Conservation (phyloP, 768 basidiomycete species). For the Psilocybe sp. region DNA sequence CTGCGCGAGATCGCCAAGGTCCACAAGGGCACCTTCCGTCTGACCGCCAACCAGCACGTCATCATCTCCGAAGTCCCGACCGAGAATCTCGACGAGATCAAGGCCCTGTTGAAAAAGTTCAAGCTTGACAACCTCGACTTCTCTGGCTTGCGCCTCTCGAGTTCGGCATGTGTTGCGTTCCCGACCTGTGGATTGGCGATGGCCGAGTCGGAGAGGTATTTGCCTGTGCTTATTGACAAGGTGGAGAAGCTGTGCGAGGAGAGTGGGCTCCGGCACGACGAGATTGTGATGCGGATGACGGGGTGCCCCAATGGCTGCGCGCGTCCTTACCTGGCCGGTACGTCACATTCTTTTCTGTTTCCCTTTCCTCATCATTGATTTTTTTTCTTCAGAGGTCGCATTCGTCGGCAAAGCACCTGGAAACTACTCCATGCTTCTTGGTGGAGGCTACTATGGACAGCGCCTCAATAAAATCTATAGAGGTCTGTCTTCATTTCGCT, state of each 20-base stretch:
- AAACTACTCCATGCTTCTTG: conserved; percentile 90
- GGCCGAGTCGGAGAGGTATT: conserved; percentile 70
- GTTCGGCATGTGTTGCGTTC: conserved; percentile 96
- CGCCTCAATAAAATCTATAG: conserved; percentile 95
- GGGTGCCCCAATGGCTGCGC: conserved; percentile 96
- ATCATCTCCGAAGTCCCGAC: conserved; percentile 79
- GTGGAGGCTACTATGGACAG: conserved; percentile 93
- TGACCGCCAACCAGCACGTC: conserved; percentile 95
- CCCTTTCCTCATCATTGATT: conserved; percentile 1
- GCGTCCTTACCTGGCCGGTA: conserved; percentile 87
- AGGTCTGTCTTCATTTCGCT: conserved; percentile 37
- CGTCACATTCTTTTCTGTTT: conserved; percentile 18
- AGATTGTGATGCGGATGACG: conserved; percentile 98
- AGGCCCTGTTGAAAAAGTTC: conserved; percentile 75
- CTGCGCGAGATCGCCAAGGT: conserved; percentile 89
- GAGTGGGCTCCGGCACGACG: conserved; percentile 88
- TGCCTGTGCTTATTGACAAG: conserved; percentile 90
- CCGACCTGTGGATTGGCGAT: conserved; percentile 78
- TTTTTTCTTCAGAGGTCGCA: conserved; percentile 67
- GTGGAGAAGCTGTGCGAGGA: conserved; percentile 95
- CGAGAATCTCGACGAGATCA: conserved; percentile 74
- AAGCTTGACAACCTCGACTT: conserved; percentile 85
- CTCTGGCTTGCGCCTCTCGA: conserved; percentile 78
- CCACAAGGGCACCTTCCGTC: conserved; percentile 90
- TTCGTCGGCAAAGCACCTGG: conserved; percentile 97